Evolutionary conservation across 495 filamentous ascomycete species (phyloP), one percentile per base, ranked within the genome.

Genomic region (Xylaria nigripes): DNA sequence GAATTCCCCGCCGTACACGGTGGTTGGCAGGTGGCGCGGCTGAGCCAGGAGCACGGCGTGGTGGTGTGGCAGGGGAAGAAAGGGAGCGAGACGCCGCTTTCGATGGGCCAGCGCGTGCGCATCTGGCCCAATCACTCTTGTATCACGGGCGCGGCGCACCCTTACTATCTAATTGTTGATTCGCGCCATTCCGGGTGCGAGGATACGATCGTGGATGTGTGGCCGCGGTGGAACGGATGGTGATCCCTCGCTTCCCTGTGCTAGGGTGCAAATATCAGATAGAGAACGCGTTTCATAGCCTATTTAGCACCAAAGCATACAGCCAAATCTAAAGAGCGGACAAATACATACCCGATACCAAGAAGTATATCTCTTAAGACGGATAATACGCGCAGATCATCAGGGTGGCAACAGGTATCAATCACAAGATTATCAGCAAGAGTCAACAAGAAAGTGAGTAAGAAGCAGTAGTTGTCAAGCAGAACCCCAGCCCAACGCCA

Each of bases 61-160:
- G 53, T 87, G 56, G 69, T 63, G 4, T 81, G 78, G 71, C 56
- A 59, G 6, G 73, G 70, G 0, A 27, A 48, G 13, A 57, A 54
- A 61, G 71, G 76, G 58, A 59, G 76, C 57, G 63, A 87, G 72
- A 75, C 81, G 59, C 65, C 75, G 70, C 47, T 89, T 67, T 18
- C 25, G 1, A 69, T 83, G 22, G 85, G 84, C 8, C 67, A 81
- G 59, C 78, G 81, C 49, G 75, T 93, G 22, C 74, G 83, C 45
- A 72, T 95, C 10, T 92, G 83, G 78, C 89, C 90, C 0, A 94
- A 94, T 61, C 90, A 95, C 69, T 80, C 86, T 36, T 95, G 90
- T 61, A 85, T 93, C 48, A 81, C 87, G 4, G 85, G 86, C 0
- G 83, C 82, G 0, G 80, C 81, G 2, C 85, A 82, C 65, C 83